Evolutionary conservation across 257 asterid species (phyloP).

Genomic region (Misopates orontium): DNA sequence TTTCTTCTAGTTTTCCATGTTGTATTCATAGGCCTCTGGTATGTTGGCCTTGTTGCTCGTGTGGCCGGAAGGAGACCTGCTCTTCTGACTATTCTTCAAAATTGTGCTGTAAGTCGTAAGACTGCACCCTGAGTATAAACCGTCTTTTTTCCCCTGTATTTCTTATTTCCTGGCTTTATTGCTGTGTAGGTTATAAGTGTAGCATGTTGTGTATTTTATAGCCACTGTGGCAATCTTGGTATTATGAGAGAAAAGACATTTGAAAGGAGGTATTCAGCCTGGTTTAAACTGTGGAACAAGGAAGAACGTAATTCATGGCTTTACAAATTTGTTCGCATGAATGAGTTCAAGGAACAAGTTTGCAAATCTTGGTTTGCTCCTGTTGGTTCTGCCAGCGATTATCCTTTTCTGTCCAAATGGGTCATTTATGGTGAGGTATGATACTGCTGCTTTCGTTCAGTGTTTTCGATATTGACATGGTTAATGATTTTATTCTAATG

Average conservation of each 20-base stretch:
- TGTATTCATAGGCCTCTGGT: slow-evolving; percentile 90
- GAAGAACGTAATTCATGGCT: slow-evolving; percentile 84
- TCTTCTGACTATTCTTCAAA: slow-evolving; percentile 79
- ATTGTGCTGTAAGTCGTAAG: slow-evolving; percentile 78
- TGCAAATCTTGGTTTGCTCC: slow-evolving; percentile 99
- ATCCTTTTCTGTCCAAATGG: slow-evolving; percentile 92
- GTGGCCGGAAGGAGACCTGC: slow-evolving; percentile 96
- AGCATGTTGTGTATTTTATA: slow-evolving; percentile 99
- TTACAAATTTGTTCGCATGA: slow-evolving; percentile 75
- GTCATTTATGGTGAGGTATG: slow-evolving; percentile 97
- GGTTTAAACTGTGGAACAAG: slow-evolving; percentile 82
- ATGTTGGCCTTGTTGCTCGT: slow-evolving; percentile 93
- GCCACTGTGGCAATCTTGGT: slow-evolving; percentile 98
- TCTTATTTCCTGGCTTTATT: slow-evolving; percentile 48
- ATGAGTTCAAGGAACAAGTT: slow-evolving; percentile 83
- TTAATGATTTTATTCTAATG: slow-evolving; percentile 33
- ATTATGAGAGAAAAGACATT: slow-evolving; percentile 63
- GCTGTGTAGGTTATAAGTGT: slow-evolving; percentile 93
- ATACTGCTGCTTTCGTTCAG: slow-evolving; percentile 13
- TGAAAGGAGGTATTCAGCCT: slow-evolving; percentile 66
- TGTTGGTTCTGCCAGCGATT: slow-evolving; percentile 96
- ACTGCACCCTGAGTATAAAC: slow-evolving; percentile 27
- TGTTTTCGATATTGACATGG: slow-evolving; percentile 11
- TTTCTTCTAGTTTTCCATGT: slow-evolving; percentile 92
- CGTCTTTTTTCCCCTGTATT: slow-evolving; percentile 24